phyloP scores from a whole-genome alignment of 2,329 filamentous ascomycete species.

The Pseudocercospora musae region DNA sequence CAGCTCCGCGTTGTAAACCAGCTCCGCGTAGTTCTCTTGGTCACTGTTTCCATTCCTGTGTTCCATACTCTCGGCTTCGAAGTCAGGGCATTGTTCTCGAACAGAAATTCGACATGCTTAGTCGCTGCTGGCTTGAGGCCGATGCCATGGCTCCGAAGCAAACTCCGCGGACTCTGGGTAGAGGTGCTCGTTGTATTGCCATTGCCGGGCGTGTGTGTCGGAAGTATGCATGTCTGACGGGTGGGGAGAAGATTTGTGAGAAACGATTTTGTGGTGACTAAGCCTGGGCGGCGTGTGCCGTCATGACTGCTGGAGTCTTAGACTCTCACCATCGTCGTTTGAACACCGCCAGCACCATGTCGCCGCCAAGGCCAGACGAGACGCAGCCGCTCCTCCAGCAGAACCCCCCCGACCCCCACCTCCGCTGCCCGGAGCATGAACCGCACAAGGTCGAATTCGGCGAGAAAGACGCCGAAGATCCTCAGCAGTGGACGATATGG shows the following conservation, averaged over 20 bases:
- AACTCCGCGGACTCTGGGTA: slow-evolving; percentile 17
- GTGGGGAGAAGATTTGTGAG: neutral
- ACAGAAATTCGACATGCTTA: slow-evolving; percentile 45
- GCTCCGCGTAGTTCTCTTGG: slow-evolving; percentile 18
- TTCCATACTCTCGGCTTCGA: slow-evolving; percentile 23
- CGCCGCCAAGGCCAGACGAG: slow-evolving; percentile 6
- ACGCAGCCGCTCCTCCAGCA: slow-evolving; percentile 3
- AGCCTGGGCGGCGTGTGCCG: neutral
- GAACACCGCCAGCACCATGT: neutral
- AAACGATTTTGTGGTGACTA: no score
- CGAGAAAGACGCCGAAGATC: slow-evolving; percentile 10
- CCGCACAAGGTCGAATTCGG: slow-evolving; percentile 14
- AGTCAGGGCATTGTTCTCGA: slow-evolving; percentile 21
- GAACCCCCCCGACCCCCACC: neutral
- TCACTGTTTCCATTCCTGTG: slow-evolving; percentile 16
- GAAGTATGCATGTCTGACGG: slow-evolving; percentile 19
- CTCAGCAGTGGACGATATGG: slow-evolving; percentile 12
- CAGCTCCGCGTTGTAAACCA: slow-evolving; percentile 15
- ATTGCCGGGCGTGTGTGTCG: slow-evolving; percentile 25
- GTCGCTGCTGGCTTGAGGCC: slow-evolving; percentile 56
- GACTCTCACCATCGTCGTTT: neutral
- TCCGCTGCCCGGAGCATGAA: neutral
- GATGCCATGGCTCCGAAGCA: no score
- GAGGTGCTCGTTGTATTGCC: slow-evolving; percentile 21
- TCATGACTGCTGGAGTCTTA: neutral